phyloP scores from a whole-genome alignment of 257 asterid genomes.

The Solanum clarkiae region DNA sequence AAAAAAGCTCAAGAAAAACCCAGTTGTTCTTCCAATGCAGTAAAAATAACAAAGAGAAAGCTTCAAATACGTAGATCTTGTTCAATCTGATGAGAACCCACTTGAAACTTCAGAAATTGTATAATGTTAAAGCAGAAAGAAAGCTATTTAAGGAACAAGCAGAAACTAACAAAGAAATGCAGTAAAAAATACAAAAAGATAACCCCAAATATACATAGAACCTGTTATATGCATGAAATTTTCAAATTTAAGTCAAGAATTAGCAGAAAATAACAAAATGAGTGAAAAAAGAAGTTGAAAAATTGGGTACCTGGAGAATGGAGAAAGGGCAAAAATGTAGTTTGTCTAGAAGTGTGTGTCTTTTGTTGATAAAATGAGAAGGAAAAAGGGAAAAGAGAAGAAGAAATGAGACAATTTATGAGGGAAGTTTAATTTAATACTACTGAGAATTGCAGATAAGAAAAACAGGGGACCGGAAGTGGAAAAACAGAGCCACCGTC shows the following conservation, averaged over 20 bases:
- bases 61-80: constrained; percentile 19
- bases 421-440: neutral
- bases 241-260: neutral
- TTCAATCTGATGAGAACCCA: neutral
- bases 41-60: constrained; percentile 20
- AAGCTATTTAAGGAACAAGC: neutral
- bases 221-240: constrained; percentile 3
- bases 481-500: neutral
- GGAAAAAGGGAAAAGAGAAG: neutral
- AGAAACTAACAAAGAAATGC: neutral
- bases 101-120: neutral
- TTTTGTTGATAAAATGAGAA: neutral
- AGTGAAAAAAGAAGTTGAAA: neutral
- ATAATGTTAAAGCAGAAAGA: neutral
- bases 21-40: neutral
- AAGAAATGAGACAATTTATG: neutral
- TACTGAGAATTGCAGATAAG: neutral
- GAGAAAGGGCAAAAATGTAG: neutral
- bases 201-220: constrained; percentile 22
- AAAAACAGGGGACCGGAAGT: neutral
- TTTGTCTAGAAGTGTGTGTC: constrained; percentile 26
- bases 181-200: constrained; percentile 16
- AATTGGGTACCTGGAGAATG: constrained; percentile 7
- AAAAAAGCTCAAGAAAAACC: neutral
- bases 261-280: constrained; percentile 1